These are phyloP conservation scores for Lepidium campestre DNA, from an alignment of 441 rosid genomes.

Conservation along the genomic window DNA sequence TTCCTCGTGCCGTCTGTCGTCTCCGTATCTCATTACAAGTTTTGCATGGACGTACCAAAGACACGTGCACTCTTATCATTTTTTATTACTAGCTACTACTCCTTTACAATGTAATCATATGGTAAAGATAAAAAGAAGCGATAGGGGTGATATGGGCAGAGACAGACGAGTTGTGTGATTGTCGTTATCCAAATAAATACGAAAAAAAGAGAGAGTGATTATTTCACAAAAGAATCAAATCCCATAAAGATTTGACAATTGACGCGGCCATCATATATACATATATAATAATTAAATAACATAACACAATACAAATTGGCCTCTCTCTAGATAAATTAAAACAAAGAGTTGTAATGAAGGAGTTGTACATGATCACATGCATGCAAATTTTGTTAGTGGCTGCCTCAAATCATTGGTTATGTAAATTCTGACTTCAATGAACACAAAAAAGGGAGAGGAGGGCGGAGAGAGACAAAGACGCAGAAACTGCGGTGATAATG, in stretches of 20 bases:
- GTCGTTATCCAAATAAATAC: not conserved
- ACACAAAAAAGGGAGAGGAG: no score
- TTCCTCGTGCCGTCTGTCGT: constrained; percentile 3
- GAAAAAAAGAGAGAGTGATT: not conserved
- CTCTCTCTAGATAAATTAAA: no score
- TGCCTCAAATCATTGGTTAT: no score
- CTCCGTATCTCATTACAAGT: not conserved
- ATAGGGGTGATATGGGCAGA: not conserved
- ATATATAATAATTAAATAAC: not conserved
- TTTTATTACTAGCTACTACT: no score
- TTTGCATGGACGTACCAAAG: constrained; percentile 6
- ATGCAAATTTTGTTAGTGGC: no score
- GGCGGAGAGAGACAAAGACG: constrained; percentile 20
- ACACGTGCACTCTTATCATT: not conserved
- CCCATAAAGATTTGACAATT: constrained; percentile 22
- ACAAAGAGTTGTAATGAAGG: no score
- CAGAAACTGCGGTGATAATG: constrained; percentile 15
- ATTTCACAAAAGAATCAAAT: constrained; percentile 20
- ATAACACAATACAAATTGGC: not conserved
- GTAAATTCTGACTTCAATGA: no score
- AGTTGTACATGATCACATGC: no score
- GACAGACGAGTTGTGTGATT: not conserved
- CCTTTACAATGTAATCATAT: no score
- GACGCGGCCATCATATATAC: constrained; percentile 8
- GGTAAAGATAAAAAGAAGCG: no score